Evolutionary conservation across 768 basidiomycete species (phyloP), one percentile per base, ranked within the genome.

Genomic region (Neoboletus magnificus): DNA sequence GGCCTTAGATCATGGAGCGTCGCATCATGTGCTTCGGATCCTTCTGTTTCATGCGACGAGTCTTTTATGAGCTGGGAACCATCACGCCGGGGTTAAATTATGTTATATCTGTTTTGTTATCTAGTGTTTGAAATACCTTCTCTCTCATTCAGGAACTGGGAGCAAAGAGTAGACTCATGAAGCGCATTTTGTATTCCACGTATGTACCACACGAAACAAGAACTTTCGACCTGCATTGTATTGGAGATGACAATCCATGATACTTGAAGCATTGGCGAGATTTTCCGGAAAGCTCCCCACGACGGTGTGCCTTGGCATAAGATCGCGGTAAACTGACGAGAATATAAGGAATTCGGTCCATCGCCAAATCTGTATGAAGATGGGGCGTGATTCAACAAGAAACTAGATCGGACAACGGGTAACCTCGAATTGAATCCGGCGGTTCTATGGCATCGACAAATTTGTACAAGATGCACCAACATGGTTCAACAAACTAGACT

Each of bases 41-140:
- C 70, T 37, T 70, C 74, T 22, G 63, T 73, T 55, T 61, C 79
- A 49, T 74, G 74, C 54, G 82, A 83, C 41, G 83, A 84, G 63
- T 74, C 79, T 0, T 82, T 84, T 62, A 84, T 83, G 82, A 78
- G 78, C 58, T 86, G 83, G 83, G 77, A 83, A 63, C 80, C 81
- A 46, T 71, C 76, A 32, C 73, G 76, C 33, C 71, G 71, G 46
- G 50, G 64, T 33, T 76, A 61, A 60, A 33, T 30, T 48, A 36
- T 53, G 16, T 1, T 50, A 40, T 54, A 48, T 37, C n/a, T 41
- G 35, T 48, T 32, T 37, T 33, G 48, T 32, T 23, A 27, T 32
- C 13, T 16, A 22, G 35, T 45, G 5, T 42, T 35, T 9, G 36
- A n/a, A 30, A 43, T 29, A 25, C 40, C 10, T 27, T 7, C 32